Evolutionary conservation across 2,329 filamentous ascomycete species (phyloP).

Genomic region (Alternaria conjuncta): DNA sequence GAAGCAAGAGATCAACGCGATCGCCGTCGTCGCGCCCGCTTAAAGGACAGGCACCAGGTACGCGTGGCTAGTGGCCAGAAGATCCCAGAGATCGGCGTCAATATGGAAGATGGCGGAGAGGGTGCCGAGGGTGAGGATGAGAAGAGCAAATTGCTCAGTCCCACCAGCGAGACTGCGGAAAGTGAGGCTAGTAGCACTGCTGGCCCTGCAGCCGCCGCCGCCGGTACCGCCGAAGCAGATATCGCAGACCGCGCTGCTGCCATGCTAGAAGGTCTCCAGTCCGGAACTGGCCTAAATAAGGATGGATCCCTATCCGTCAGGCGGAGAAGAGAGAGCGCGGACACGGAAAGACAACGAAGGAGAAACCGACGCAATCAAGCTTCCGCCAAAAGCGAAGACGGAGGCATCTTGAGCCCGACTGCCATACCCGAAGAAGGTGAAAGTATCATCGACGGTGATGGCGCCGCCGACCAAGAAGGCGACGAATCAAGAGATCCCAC

Average conservation of each 20-base stretch:
- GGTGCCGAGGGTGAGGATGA: constrained; percentile 53
- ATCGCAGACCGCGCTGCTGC: constrained; percentile 84
- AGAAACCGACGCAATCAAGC: constrained; percentile 60
- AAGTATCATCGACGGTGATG: constrained; percentile 11
- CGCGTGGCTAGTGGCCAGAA: constrained; percentile 88
- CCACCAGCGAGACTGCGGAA: constrained; percentile 48
- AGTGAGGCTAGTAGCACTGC: constrained; percentile 31
- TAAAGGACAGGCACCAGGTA: constrained; percentile 90
- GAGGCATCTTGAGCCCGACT: constrained; percentile 42
- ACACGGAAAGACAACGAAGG: constrained; percentile 76
- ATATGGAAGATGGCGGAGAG: constrained; percentile 36
- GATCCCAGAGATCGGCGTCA: constrained; percentile 75
- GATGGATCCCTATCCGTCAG: constrained; percentile 60
- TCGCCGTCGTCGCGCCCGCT: constrained; percentile 79
- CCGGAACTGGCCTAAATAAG: constrained; percentile 60
- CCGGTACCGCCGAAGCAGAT: constrained; percentile 57
- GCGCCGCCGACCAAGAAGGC: constrained; percentile 17
- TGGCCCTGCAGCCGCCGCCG: constrained; percentile 48
- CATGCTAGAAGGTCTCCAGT: constrained; percentile 80
- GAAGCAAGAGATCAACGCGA: constrained; percentile 89
- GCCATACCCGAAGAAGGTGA: constrained; percentile 40
- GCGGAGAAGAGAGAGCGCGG: constrained; percentile 74
- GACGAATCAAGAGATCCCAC: constrained; percentile 8
- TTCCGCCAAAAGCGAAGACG: constrained; percentile 40
- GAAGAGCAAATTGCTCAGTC: constrained; percentile 54